Evolutionary conservation across 148 eudicot species (phyloP), one percentile per base, ranked within the genome.

Genomic region (Rhododendron griersonianum): DNA sequence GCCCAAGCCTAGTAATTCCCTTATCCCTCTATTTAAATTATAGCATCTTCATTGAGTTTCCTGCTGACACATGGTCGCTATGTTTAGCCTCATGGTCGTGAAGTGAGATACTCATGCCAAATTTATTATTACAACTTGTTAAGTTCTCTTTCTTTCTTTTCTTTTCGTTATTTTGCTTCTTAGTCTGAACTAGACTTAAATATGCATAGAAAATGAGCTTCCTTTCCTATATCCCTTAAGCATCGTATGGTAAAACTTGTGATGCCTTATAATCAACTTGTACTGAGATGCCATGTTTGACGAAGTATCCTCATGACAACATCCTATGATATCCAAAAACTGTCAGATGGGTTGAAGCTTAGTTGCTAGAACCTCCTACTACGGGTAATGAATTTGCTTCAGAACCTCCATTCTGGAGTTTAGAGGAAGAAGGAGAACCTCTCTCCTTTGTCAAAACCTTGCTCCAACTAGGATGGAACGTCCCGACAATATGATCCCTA

Each of bases 1-100:
- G 91, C 65, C 92, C 98, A 59, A 92, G 91, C 89, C 90, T 88
- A 80, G 98, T 93, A 93, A 92, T 80, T 87, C 50, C 85, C 74
- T 18, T 45, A 33, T 59, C 81, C 69, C 85, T 86, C 35, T 11
- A 30, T 59, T 65, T 57, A 2, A 25, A 13, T 85, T 37, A 14
- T 61, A 10, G 16, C 53, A 21, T 81, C 78, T 74, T 50, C 15
- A 78, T 16, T 65, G 25, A 80, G 41, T 48, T 8, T 69, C 61
- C 39, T 67, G 28, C 3, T 63, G 25, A 21, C 10, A 82, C 21
- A 18, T 4, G 53, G 28, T 81, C 6, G 9, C 83, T 2, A 1
- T 19, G 59, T 81, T 35, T 81, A 30, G 67, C 37, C 37, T 80
- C 55, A 25, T 25, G 28, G 19, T 81, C 35, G 4, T 81, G 23